Evolutionary conservation across 768 basidiomycete species (phyloP).

Genomic region (Basidioascus undulatus): DNA sequence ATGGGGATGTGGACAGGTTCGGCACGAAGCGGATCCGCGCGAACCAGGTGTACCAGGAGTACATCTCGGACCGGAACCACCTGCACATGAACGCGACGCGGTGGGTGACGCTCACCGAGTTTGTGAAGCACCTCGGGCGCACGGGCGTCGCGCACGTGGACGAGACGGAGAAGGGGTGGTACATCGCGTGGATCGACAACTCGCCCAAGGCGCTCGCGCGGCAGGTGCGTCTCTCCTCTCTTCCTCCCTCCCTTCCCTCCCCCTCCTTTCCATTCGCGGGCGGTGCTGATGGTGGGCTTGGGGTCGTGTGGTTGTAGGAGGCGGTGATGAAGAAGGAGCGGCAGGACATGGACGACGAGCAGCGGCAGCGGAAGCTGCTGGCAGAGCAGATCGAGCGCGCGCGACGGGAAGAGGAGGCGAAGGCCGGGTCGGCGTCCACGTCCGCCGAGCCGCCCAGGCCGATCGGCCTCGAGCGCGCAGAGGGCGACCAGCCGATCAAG

Average conservation of each 20-base stretch:
- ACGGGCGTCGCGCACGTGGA: constrained; percentile 73
- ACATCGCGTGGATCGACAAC: constrained; percentile 89
- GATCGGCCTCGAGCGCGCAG: constrained; percentile 44
- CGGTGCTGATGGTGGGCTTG: no score
- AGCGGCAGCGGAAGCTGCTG: constrained; percentile 68
- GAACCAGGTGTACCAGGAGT: constrained; percentile 93
- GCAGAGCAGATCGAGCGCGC: constrained; percentile 87
- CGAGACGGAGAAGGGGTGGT: constrained; percentile 97
- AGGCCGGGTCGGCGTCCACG: constrained; percentile 12
- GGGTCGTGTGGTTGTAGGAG: constrained; percentile 36
- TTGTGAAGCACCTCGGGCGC: constrained; percentile 67
- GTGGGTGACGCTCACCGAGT: constrained; percentile 96
- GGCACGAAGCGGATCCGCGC: constrained; percentile 85
- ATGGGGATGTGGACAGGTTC: constrained; percentile 27
- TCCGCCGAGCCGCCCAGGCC: constrained; percentile 17
- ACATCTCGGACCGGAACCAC: constrained; percentile 78
- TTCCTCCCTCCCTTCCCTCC: neutral
- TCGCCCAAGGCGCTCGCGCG: constrained; percentile 83
- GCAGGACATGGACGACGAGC: constrained; percentile 74
- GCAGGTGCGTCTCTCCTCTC: constrained; percentile 29
- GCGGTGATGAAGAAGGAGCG: constrained; percentile 79
- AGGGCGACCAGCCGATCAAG: constrained; percentile 46
- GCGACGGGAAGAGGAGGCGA: constrained; percentile 23
- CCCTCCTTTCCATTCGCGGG: constrained; percentile 4
- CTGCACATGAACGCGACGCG: constrained; percentile 96